A percentile compares a stretch with the other conserved stretches of the same genome.
Evolutionary conservation across 2,329 filamentous ascomycete genomes (phyloP).

Genomic region (Cordyceps farinosa): DNA sequence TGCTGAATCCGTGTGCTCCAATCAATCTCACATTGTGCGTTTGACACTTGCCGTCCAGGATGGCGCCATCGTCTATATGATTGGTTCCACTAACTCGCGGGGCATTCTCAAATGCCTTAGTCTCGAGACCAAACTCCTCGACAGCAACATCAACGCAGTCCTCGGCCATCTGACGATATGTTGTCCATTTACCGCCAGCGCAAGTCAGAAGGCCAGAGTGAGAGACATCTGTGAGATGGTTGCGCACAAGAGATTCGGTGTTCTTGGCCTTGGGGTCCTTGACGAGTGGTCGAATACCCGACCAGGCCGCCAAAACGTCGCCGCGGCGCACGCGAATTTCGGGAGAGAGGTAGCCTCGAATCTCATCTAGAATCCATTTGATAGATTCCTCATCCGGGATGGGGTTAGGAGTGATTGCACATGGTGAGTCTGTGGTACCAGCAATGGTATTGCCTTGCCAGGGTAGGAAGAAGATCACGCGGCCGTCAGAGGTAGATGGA

Average conservation of each 20-base stretch:
- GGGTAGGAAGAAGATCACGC: constrained; percentile 89
- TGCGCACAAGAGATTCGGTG: constrained; percentile 82
- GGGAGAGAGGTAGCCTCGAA: constrained; percentile 75
- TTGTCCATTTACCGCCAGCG: constrained; percentile 89
- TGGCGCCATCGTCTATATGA: constrained; percentile 66
- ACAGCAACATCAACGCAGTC: constrained; percentile 82
- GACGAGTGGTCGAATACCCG: constrained; percentile 80
- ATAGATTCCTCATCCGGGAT: constrained; percentile 80
- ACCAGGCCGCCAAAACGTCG: constrained; percentile 88
- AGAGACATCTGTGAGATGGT: constrained; percentile 80
- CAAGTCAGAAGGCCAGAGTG: constrained; percentile 76
- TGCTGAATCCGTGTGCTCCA: constrained; percentile 82
- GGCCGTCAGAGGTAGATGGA: constrained; percentile 79
- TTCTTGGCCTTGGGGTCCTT: constrained; percentile 82
- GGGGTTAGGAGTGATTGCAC: constrained; percentile 68
- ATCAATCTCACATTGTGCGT: constrained; percentile 79
- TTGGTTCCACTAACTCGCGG: constrained; percentile 68
- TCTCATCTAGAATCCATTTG: constrained; percentile 81
- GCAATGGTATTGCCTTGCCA: constrained; percentile 94
- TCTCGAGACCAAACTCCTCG: constrained; percentile 60
- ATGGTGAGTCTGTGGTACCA: constrained; percentile 79
- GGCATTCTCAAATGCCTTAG: constrained; percentile 54
- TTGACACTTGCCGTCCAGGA: constrained; percentile 65
- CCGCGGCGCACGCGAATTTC: constrained; percentile 81
- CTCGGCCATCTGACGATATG: constrained; percentile 89